These are phyloP conservation scores for Corymbia calophylla DNA, from an alignment of 441 rosid species.

Conservation along the genomic window DNA sequence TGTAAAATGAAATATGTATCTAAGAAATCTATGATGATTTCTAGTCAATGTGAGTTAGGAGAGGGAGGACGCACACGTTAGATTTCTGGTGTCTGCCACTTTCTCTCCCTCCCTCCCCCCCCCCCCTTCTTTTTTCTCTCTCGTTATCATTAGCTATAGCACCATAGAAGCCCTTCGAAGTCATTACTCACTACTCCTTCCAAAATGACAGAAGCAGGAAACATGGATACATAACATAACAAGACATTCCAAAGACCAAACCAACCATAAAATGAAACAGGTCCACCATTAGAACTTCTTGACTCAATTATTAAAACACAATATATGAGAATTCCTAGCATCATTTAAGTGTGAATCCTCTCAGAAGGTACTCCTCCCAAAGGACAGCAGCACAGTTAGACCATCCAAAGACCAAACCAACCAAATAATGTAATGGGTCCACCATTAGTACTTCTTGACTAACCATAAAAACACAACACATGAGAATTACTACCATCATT, in stretches of 20 bases:
- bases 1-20: conserved; percentile 7
- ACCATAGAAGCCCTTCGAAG: background rate
- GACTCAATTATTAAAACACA: background rate
- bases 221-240: background rate
- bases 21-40: background rate
- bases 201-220: background rate
- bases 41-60: background rate
- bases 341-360: background rate
- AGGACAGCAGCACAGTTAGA: background rate
- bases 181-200: background rate
- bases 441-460: background rate
- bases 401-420: background rate
- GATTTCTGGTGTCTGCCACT: background rate
- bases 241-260: background rate
- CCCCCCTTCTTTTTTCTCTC: rapidly evolving
- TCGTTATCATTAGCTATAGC: background rate
- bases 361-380: background rate
- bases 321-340: background rate
- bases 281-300: background rate
- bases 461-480: background rate
- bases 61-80: background rate
- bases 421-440: background rate
- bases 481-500: background rate
- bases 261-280: background rate
- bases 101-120: rapidly evolving